Evolutionary conservation across 495 filamentous ascomycete species (phyloP).

Genomic region (Lasiosphaeris hirsuta): DNA sequence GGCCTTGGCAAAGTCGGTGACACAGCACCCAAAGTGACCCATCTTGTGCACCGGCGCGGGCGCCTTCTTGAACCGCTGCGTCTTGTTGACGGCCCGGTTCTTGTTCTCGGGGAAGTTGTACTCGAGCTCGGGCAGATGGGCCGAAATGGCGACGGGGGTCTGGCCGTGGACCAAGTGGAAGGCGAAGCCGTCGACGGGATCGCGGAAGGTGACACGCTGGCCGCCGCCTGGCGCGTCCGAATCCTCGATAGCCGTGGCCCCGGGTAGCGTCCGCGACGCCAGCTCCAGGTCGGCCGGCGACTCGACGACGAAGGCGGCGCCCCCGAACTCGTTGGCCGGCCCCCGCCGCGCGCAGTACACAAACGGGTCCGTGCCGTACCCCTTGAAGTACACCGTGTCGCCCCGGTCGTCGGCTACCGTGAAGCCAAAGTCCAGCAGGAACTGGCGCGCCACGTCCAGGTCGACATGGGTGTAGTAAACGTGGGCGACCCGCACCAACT

Average conservation of each 20-base stretch:
- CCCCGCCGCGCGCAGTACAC: slow-evolving; percentile 47
- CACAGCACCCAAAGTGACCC: slow-evolving; percentile 62
- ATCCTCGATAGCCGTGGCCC: slow-evolving; percentile 43
- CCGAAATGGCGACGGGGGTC: slow-evolving; percentile 25
- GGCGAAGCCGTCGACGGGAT: slow-evolving; percentile 51
- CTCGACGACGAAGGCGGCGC: slow-evolving; percentile 49
- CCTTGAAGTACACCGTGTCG: slow-evolving; percentile 49
- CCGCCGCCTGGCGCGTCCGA: slow-evolving; percentile 54
- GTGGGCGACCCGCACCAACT: slow-evolving; percentile 47
- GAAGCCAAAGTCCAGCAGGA: slow-evolving; percentile 55
- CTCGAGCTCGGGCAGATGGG: slow-evolving; percentile 37
- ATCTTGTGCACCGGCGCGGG: slow-evolving; percentile 67
- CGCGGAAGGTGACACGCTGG: slow-evolving; percentile 48
- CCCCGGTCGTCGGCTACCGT: slow-evolving; percentile 35
- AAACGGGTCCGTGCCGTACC: slow-evolving; percentile 54
- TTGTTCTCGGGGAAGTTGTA: slow-evolving; percentile 41
- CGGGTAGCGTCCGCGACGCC: slow-evolving; percentile 38
- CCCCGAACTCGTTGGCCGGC: slow-evolving; percentile 46
- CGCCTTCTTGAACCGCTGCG: slow-evolving; percentile 49
- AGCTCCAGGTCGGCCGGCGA: slow-evolving; percentile 48
- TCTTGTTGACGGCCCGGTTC: slow-evolving; percentile 36
- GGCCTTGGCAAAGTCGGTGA: slow-evolving; percentile 50
- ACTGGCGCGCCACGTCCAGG: slow-evolving; percentile 40
- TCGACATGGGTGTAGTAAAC: slow-evolving; percentile 51
- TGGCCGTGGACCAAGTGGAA: slow-evolving; percentile 54